Evolutionary conservation across 768 basidiomycete genomes (phyloP).

Genomic region (Lentinula guzmanii): DNA sequence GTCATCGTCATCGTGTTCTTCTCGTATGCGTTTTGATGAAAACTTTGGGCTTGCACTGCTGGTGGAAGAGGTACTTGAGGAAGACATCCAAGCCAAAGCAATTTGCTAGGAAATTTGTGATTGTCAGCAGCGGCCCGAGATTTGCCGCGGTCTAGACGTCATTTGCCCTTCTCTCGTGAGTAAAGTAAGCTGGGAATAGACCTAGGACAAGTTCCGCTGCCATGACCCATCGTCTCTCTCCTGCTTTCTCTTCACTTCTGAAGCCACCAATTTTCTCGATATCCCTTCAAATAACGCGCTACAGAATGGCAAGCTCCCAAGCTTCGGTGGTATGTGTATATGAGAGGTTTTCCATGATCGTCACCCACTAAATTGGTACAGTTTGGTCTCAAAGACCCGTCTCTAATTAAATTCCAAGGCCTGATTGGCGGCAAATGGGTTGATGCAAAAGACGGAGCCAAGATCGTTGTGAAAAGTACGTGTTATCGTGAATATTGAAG

Average conservation of each 20-base stretch:
- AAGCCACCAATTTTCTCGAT: neutral
- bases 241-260: neutral
- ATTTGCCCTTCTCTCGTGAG: neutral
- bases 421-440: slow-evolving; percentile 86
- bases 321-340: slow-evolving; percentile 16
- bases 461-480: slow-evolving; percentile 73
- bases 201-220: neutral
- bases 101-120: too few species aligned
- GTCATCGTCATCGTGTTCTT: neutral
- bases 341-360: neutral
- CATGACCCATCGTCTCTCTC: slow-evolving; percentile 1
- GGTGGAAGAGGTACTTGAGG: slow-evolving; percentile 24
- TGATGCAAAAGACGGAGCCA: slow-evolving; percentile 67
- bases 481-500: slow-evolving; percentile 6
- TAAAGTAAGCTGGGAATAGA: neutral
- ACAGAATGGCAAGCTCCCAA: slow-evolving; percentile 58
- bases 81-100: slow-evolving; percentile 4
- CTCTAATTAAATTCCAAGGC: slow-evolving; percentile 68
- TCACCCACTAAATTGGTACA: slow-evolving; percentile 16
- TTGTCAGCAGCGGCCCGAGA: neutral
- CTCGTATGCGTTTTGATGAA: slow-evolving; percentile 25
- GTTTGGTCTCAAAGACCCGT: slow-evolving; percentile 76
- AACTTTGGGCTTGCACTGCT: slow-evolving; percentile 23
- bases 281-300: neutral
- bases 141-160: neutral